phyloP scores from a whole-genome alignment of 2,329 filamentous ascomycete genomes.

The Onygenales sp. region DNA sequence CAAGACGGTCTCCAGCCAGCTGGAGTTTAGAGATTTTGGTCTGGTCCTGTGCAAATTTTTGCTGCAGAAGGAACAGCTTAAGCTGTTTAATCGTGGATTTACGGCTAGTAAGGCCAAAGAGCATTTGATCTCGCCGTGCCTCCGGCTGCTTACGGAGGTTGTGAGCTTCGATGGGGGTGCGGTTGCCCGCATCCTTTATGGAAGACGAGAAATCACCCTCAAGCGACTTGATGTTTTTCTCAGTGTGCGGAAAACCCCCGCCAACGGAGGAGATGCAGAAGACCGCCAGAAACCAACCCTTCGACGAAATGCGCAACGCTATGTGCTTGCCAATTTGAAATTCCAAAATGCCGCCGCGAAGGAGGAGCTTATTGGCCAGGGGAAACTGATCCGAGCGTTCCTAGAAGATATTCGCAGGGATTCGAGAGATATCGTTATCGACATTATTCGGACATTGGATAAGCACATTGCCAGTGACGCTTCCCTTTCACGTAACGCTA shows the following conservation, averaged over 20 bases:
- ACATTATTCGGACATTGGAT: conserved; percentile 64
- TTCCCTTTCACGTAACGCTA: conserved; percentile 61
- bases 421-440: conserved; percentile 61
- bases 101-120: conserved; percentile 75
- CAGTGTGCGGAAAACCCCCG: conserved; percentile 49
- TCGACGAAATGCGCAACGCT: conserved; percentile 71
- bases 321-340: conserved; percentile 69
- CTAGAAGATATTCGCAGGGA: conserved; percentile 72
- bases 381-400: conserved; percentile 57
- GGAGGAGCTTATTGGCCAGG: conserved; percentile 70
- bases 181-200: conserved; percentile 67
- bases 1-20: conserved; percentile 61
- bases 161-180: conserved; percentile 76
- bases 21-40: conserved; percentile 68
- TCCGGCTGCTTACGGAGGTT: conserved; percentile 79
- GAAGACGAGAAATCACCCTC: conserved; percentile 67
- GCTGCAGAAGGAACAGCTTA: conserved; percentile 69
- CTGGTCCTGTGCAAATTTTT: conserved; percentile 71
- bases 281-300: conserved; percentile 65
- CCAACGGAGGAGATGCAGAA: conserved; percentile 47
- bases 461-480: conserved; percentile 64
- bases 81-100: conserved; percentile 68
- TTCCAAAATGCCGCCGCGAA: conserved; percentile 70
- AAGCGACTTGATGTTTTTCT: conserved; percentile 74
- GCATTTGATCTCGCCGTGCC: conserved; percentile 76